Base-by-base conservation (phyloP, 2,329 filamentous ascomycete genomes). In the Myriangium duriaei region DNA sequence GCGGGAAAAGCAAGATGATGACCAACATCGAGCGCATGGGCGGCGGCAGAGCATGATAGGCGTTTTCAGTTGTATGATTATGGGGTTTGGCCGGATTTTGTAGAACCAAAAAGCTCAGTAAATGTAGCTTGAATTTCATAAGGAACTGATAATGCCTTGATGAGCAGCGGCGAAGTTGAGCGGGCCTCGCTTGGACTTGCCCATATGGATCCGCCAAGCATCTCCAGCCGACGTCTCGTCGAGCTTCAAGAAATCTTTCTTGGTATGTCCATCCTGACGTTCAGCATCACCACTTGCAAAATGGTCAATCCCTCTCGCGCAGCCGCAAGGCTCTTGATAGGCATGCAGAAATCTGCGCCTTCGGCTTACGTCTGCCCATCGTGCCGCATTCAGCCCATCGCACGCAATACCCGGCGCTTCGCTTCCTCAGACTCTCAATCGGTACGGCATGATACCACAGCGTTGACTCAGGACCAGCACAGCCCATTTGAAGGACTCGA, bases 1-100 rank as follows among this genome's bases (percentile, higher is more conserved):
- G 51, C 6, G 61, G 63, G 11, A 70, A 82, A 50, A 83, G 79
- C 52, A 76, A 80, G 40, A 80, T 91, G 52, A 79, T 92, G 78
- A 81, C 71, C 49, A 85, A 81, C 12, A 91, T 92, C 56, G 84
- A 92, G 66, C 76, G 79, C 60, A 92, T 92, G 85, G 84, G 84
- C 68, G 37, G 52, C 17, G 47, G 37, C 38, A n/a, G 35, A 31
- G 26, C 11, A n/a, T n/a, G n/a, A n/a, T n/a, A n/a, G n/a, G n/a
- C n/a, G n/a, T n/a, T n/a, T n/a, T n/a, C n/a, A n/a, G n/a, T n/a
- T n/a, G n/a, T n/a, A n/a, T n/a, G n/a, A n/a, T n/a, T n/a, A n/a
- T n/a, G n/a, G n/a, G n/a, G n/a, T n/a, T n/a, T n/a, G n/a, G n/a
- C n/a, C n/a, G n/a, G n/a, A n/a, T n/a, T n/a, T n/a, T n/a, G n/a